Conservation (phyloP, 768 basidiomycete genomes). For the Suillus bovinus region DNA sequence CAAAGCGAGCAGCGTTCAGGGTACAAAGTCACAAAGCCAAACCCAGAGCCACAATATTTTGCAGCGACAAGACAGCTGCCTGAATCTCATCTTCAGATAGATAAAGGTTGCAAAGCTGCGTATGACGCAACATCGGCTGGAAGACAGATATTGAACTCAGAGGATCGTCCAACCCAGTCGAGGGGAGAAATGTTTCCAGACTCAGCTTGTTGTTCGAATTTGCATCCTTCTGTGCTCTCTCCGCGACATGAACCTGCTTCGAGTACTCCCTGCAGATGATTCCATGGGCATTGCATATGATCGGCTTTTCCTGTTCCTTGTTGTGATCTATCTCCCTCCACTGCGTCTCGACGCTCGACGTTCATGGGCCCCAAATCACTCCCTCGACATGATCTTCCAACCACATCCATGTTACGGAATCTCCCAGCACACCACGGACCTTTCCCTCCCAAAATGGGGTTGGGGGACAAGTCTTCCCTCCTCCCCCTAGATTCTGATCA, state of each 20-base stretch:
- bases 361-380: too few species aligned
- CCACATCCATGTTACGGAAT: too few species aligned
- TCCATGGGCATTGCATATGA: slow-evolving; percentile 34
- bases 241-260: slow-evolving; percentile 21
- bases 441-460: too few species aligned
- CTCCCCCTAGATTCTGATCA: neutral
- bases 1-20: neutral
- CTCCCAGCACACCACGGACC: too few species aligned
- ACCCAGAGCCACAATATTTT: too few species aligned
- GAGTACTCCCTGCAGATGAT: slow-evolving; percentile 34
- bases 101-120: neutral
- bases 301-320: slow-evolving; percentile 12
- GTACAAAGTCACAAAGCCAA: too few species aligned
- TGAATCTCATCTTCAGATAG: neutral
- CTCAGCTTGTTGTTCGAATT: slow-evolving; percentile 11
- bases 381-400: too few species aligned
- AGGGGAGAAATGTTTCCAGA: neutral
- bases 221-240: slow-evolving; percentile 20
- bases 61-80: neutral
- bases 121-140: neutral
- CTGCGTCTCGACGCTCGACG: slow-evolving; percentile 24
- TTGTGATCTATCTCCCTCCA: slow-evolving; percentile 18
- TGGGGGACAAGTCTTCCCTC: slow-evolving; percentile 52
- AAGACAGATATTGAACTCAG: neutral
- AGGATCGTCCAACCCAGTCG: neutral